A percentile compares a stretch with the other conserved stretches of the same genome.
phyloP scores from a whole-genome alignment of 1,284 basidiomycete genomes.

The Apiotrichum montevideense region DNA sequence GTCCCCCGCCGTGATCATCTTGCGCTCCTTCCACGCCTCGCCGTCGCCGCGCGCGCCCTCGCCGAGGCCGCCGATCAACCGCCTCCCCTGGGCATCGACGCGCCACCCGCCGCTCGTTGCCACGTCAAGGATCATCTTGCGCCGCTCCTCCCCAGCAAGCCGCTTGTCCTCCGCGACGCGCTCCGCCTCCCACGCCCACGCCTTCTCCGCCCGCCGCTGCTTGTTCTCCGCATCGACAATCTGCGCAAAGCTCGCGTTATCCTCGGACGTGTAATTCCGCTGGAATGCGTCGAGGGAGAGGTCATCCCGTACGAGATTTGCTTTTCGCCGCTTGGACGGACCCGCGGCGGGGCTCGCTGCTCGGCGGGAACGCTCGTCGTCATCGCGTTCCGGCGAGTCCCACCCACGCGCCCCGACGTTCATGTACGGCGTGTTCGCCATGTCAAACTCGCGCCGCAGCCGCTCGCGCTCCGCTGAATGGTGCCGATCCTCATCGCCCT shows the following conservation, averaged over 20 bases:
- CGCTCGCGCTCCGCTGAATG: too few species aligned
- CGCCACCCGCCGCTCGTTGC: slow-evolving; percentile 33
- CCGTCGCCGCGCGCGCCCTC: slow-evolving; percentile 31
- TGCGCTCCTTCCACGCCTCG: slow-evolving; percentile 34
- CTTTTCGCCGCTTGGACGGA: background rate
- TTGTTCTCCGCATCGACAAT: slow-evolving; percentile 83
- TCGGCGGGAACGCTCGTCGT: background rate
- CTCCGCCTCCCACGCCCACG: slow-evolving; percentile 90
- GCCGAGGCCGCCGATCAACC: slow-evolving; percentile 35
- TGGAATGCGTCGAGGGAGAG: slow-evolving; percentile 78
- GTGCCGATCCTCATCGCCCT: slow-evolving; percentile 36
- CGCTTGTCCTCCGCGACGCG: slow-evolving; percentile 57
- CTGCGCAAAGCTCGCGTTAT: slow-evolving; percentile 87
- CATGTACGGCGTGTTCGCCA: slow-evolving; percentile 16
- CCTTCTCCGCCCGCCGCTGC: slow-evolving; percentile 63
- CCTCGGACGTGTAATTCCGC: slow-evolving; percentile 83
- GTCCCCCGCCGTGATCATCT: slow-evolving; percentile 1
- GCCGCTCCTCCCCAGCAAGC: slow-evolving; percentile 45
- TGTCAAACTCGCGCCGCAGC: background rate
- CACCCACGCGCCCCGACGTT: slow-evolving; percentile 39
- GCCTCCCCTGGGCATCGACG: slow-evolving; percentile 32
- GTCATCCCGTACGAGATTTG: slow-evolving; percentile 26
- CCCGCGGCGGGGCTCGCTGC: slow-evolving; percentile 6
- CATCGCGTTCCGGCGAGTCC: slow-evolving; percentile 33
- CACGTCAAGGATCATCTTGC: slow-evolving; percentile 44